These are phyloP conservation scores for Aspergillus amoenus DNA, from an alignment of 2,329 filamentous ascomycete genomes.

Conservation along the genomic window DNA sequence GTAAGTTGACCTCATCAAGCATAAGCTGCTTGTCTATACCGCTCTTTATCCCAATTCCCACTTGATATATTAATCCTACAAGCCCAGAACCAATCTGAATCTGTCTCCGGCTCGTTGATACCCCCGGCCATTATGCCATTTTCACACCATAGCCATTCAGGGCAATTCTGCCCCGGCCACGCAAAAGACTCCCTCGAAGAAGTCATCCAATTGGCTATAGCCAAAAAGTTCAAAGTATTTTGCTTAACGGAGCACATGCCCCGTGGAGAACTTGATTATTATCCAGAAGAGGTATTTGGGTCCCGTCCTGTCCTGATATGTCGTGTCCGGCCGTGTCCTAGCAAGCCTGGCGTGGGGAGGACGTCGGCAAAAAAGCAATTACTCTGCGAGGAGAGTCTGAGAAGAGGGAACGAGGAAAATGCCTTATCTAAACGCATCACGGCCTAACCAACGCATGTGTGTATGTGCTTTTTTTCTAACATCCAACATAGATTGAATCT, in stretches of 20 bases:
- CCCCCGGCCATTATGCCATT: slow-evolving; percentile 69
- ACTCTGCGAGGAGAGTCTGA: background rate
- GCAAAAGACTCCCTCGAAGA: slow-evolving; percentile 82
- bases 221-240: slow-evolving; percentile 75
- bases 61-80: background rate
- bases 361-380: background rate
- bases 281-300: slow-evolving; percentile 76
- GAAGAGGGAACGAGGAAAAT: background rate
- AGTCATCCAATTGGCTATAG: slow-evolving; percentile 75
- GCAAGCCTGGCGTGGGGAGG: background rate
- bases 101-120: background rate
- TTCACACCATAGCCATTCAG: slow-evolving; percentile 96
- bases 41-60: background rate
- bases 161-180: slow-evolving; percentile 92
- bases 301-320: background rate
- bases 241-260: slow-evolving; percentile 96
- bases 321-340: background rate
- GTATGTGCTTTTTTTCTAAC: background rate
- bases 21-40: background rate
- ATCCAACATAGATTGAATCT: slow-evolving; percentile 29
- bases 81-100: background rate
- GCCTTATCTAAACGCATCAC: background rate
- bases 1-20: background rate
- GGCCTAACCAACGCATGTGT: background rate
- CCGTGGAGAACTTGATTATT: slow-evolving; percentile 74